A percentile compares a stretch with the other conserved stretches of the same genome.
Evolutionary conservation across 106 monocot species (phyloP).

Genomic region (Cymbidium sinense): DNA sequence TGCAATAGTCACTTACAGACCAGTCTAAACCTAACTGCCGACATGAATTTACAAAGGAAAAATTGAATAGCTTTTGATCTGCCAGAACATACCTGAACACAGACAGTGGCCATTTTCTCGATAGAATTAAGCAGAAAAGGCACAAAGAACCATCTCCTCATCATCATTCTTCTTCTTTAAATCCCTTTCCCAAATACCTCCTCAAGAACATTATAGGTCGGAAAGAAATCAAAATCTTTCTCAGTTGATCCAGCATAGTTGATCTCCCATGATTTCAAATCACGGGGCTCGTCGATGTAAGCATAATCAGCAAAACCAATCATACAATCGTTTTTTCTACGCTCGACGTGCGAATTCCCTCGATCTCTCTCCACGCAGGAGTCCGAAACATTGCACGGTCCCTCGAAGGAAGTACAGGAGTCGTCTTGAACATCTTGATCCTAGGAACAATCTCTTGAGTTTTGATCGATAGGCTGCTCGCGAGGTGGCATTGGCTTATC

Average conservation of each 20-base stretch:
- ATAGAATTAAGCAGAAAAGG: too few species aligned
- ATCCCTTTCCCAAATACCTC: conserved; percentile 48
- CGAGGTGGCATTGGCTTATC: not conserved
- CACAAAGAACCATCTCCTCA: not conserved
- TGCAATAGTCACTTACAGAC: not conserved
- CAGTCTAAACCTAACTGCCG: not conserved
- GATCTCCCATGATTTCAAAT: conserved; percentile 36
- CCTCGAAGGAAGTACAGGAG: conserved; percentile 80
- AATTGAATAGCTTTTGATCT: not conserved
- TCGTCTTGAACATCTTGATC: conserved; percentile 48
- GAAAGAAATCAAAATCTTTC: conserved; percentile 42
- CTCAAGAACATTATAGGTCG: conserved; percentile 55
- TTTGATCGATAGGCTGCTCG: conserved; percentile 1
- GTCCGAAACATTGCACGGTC: conserved; percentile 6
- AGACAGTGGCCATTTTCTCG: too few species aligned
- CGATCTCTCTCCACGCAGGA: conserved; percentile 4
- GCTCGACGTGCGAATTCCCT: conserved; percentile 14
- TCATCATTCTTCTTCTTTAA: conserved; percentile 25
- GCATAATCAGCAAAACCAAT: not conserved
- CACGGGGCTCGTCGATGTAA: not conserved
- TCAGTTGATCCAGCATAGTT: conserved; percentile 13
- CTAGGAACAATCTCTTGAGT: conserved; percentile 7
- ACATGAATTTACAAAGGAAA: not conserved
- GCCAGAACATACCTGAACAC: not conserved
- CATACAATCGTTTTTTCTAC: not conserved